Conservation (phyloP, 305 asterid genomes). For the Rubia balearica region DNA sequence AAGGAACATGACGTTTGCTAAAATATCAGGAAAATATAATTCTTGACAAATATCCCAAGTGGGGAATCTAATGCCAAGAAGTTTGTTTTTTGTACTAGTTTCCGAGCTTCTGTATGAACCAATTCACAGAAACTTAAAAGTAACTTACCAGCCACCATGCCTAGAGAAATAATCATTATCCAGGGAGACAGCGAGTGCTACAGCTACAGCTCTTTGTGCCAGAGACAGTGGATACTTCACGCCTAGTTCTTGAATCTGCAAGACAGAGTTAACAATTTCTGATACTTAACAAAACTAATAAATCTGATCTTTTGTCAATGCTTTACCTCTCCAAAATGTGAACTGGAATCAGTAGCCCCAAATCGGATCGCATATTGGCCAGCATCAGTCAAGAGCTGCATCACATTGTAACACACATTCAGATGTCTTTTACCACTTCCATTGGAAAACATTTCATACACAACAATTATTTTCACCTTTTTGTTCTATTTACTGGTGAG, state of each 20-base stretch:
- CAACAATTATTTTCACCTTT: not conserved
- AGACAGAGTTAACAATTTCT: slow-evolving; percentile 18
- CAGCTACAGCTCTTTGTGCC: slow-evolving; percentile 86
- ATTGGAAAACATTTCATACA: not conserved
- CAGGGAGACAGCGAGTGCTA: slow-evolving; percentile 85
- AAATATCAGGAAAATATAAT: no score
- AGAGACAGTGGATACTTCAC: slow-evolving; percentile 65
- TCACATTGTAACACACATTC: not conserved
- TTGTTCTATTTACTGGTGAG: not conserved
- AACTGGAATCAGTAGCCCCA: slow-evolving; percentile 56
- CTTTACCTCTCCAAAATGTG: slow-evolving; percentile 56
- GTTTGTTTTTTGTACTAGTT: not conserved
- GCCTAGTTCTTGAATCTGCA: slow-evolving; percentile 63
- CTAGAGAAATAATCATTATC: slow-evolving; percentile 93
- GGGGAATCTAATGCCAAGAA: no score
- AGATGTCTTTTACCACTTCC: slow-evolving; percentile 1
- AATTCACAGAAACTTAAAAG: not conserved
- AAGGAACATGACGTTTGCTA: no score
- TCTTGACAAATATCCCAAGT: no score
- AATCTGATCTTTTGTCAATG: slow-evolving; percentile 9
- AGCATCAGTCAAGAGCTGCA: slow-evolving; percentile 84
- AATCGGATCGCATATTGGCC: slow-evolving; percentile 94
- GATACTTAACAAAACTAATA: slow-evolving; percentile 13
- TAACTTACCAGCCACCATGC: slow-evolving; percentile 56
- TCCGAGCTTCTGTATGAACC: not conserved